Evolutionary conservation across 768 basidiomycete species (phyloP).

Genomic region (Tricholoma terreum): DNA sequence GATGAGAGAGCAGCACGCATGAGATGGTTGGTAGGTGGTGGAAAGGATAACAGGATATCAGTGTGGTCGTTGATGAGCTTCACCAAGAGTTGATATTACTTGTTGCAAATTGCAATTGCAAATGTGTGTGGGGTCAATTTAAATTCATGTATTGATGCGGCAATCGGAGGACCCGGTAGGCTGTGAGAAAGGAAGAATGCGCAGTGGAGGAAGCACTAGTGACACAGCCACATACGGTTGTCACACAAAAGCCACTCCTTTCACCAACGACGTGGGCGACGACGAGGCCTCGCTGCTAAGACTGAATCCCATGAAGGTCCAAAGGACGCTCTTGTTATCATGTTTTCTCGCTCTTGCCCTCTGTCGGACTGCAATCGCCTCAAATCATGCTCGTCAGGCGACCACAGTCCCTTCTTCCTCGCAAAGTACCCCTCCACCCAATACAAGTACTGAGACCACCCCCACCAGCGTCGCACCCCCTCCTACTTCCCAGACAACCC

Average conservation of each 20-base stretch:
- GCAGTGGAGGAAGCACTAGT: background rate
- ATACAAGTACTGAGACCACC: constrained; percentile 12
- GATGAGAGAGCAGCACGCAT: constrained; percentile 42
- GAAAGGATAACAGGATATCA: constrained; percentile 67
- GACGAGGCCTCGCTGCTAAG: constrained; percentile 1
- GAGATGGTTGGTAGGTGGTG: constrained; percentile 64
- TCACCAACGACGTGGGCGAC: background rate
- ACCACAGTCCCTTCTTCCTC: constrained; percentile 4
- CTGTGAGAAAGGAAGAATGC: background rate
- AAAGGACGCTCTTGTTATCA: constrained; percentile 22
- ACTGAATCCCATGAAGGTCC: constrained; percentile 22
- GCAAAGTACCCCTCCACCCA: constrained; percentile 7
- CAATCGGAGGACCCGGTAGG: no score
- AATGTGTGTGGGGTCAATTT: no score
- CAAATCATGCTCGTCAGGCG: constrained; percentile 13
- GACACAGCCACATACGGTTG: background rate
- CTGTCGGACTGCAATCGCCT: constrained; percentile 16
- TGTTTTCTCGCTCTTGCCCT: constrained; percentile 23
- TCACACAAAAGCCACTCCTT: constrained; percentile 2
- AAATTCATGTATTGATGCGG: no score
- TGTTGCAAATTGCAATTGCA: no score
- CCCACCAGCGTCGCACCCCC: constrained; percentile 10
- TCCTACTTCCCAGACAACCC: constrained; percentile 7
- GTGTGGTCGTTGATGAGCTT: constrained; percentile 69
- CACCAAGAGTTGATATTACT: constrained; percentile 26